A percentile compares a stretch with the other conserved stretches of the same genome.
These are phyloP conservation scores for Ophiocordyceps polyrhachis-furcata DNA, from an alignment of 2,329 filamentous ascomycete species.

Conservation along the genomic window DNA sequence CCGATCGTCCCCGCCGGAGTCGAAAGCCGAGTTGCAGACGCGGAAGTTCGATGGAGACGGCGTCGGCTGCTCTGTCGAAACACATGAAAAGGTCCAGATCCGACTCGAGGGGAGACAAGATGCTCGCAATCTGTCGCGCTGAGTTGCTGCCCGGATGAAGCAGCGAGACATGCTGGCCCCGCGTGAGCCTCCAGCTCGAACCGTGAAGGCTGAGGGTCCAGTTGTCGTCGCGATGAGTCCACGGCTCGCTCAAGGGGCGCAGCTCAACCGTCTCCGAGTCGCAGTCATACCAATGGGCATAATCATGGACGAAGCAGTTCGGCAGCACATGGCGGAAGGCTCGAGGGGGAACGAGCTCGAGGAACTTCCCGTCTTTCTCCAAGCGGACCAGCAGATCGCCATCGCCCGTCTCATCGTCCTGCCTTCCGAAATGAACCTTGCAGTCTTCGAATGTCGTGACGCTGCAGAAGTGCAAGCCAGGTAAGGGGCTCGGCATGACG, in stretches of 20 bases:
- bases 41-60: conserved; percentile 19
- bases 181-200: not conserved
- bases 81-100: not conserved
- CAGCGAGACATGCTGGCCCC: not conserved
- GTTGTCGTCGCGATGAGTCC: not conserved
- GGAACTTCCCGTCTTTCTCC: not conserved
- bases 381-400: not conserved
- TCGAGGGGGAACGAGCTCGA: not conserved
- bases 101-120: not conserved
- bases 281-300: not conserved
- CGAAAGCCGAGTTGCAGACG: conserved; percentile 27
- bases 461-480: conserved; percentile 7
- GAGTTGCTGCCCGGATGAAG: not conserved
- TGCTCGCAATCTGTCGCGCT: not conserved
- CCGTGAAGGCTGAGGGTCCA: not conserved
- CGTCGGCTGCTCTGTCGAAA: not conserved
- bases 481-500: conserved; percentile 18
- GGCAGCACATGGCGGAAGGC: not conserved
- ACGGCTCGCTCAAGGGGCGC: not conserved
- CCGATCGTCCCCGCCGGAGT: conserved; percentile 8
- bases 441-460: not conserved
- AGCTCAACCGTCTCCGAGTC: not conserved
- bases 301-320: not conserved
- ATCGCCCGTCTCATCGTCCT: not conserved
- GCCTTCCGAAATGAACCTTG: not conserved